Base-by-base conservation (phyloP, 805 yeast genomes). In the Ogataea angusta region DNA sequence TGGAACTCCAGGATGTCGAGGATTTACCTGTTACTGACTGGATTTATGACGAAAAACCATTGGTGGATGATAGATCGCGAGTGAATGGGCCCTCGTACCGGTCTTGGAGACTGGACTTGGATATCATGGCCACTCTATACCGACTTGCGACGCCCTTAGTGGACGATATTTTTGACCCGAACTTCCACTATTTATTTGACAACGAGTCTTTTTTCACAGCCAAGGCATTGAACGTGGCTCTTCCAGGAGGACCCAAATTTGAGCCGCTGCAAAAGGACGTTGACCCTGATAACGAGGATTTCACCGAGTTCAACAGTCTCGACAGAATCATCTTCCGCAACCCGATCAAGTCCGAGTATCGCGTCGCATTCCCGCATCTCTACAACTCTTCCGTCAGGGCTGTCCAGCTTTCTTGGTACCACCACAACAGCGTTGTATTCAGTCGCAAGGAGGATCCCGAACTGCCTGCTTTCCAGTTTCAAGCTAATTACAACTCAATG, bases 241-340 rank as follows among this genome's bases (percentile, higher is more conserved):
- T 93, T 24, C 96, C 97, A 0, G 96, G 96, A 10, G 99, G 99
- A 0, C 98, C 99, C 10, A 86, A 84, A 57, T 93, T 89, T 62
- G 98, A 90, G 64, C 95, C 95, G 0, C 63, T 90, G 12, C 78
- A 72, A 63, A 79, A 81, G 45, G 85, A 82, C 38, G 67, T 70
- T 27, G 80, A 80, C 50, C 72, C 73, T 19, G 85, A 79, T 33
- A 59, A 61, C 19, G 91, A 84, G 45, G 97, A 90, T 57, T 85
- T 75, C 61, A 87, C 85, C 40, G 98, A 91, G 60, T 90, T 93
- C 65, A 90, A 90, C 54, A 77, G 95, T 7, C 74, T 91, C 28
- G 96, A 90, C 56, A 69, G 96, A 57, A 79, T 89, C 17, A 88
- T 93, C 16, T 83, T 86, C 63, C 72, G 99, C 45, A 68, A 68